Evolutionary conservation across 345 rosid genomes (phyloP).

Genomic region (Capsella bursapastoris): DNA sequence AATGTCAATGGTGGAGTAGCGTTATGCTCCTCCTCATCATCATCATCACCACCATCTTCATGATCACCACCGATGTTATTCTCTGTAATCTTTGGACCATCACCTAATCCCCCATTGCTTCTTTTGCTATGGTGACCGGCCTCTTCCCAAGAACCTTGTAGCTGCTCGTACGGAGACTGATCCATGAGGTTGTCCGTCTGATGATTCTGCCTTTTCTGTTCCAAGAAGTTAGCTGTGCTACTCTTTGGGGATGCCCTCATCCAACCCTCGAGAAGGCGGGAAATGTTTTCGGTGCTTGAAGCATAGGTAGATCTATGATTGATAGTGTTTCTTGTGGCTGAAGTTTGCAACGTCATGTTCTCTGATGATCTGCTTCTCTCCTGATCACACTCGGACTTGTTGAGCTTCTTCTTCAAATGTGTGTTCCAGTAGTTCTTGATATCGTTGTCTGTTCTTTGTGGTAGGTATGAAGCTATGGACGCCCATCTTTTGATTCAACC

Average conservation of each 20-base stretch:
- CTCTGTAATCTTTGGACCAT: constrained; percentile 24
- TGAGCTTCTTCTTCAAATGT: constrained; percentile 97
- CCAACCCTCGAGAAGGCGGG: constrained; percentile 90
- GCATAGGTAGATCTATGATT: constrained; percentile 61
- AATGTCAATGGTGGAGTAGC: constrained; percentile 67
- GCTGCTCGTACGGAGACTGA: constrained; percentile 29
- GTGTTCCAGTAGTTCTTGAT: constrained; percentile 99
- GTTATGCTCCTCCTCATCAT: constrained; percentile 38
- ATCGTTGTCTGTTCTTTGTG: constrained; percentile 94
- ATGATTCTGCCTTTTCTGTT: constrained; percentile 25
- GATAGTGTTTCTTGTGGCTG: constrained; percentile 36
- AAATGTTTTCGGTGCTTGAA: constrained; percentile 90
- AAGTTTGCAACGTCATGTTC: constrained; percentile 37
- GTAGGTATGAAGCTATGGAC: constrained; percentile 97
- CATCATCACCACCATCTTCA: constrained; percentile 35
- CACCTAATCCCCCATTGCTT: constrained; percentile 20
- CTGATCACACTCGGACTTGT: constrained; percentile 53
- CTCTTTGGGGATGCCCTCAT: constrained; percentile 72
- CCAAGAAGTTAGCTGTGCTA: constrained; percentile 19
- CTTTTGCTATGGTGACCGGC: constrained; percentile 24
- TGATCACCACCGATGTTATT: constrained; percentile 40
- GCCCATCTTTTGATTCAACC: constrained; percentile 75
- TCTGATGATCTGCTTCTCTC: constrained; percentile 44
- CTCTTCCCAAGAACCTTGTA: constrained; percentile 44
- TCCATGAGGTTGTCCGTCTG: constrained; percentile 11